Evolutionary conservation across 2,329 filamentous ascomycete genomes (phyloP), one percentile per base, ranked within the genome.

Genomic region (Monosporascus sp.): DNA sequence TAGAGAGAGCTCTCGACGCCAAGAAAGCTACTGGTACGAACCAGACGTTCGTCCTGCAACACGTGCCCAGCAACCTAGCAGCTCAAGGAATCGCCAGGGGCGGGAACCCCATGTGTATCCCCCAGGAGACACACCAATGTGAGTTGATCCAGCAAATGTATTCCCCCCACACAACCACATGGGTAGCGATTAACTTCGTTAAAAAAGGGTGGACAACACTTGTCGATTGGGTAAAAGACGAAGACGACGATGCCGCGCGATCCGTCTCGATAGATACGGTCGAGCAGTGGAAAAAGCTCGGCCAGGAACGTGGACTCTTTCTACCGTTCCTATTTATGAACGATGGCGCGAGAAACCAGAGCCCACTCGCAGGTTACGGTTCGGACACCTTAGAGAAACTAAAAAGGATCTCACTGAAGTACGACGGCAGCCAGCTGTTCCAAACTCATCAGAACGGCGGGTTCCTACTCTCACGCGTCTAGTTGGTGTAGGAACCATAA

Each of bases 361-460:
- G 60, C n/a, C 60, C 63, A 3, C 40, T 68, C 14, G 48, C 50
- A 9, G 48, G 43, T 5, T 68, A 69, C 51, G 63, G 65, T 0
- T 18, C 48, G 6, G 50, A 59, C 5, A 68, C 60, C 41, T 9
- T 66, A 1, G 52, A 46, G 2, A 58, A 49, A 37, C 50, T 69
- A 22, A 61, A 59, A 49, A 47, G 50, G 7, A 51, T 61, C 3
- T 53, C 57, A 0, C 28, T 44, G n/a, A 65, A 63, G 50, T 69
- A 63, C 44, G 65, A 69, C 54, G 49, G 54, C 1, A 35, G 22
- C 24, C 50, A 58, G 41, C 26, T 69, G 2, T 68, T 69, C 49
- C 65, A 70, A 51, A 62, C 37, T 7, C 49, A 59, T n/a, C 61
- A 64, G 62, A 52, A 56, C 37, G 51, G 40, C 18, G 61, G 60